Evolutionary conservation across 495 filamentous ascomycete genomes (phyloP).

Genomic region (Halenospora varia): DNA sequence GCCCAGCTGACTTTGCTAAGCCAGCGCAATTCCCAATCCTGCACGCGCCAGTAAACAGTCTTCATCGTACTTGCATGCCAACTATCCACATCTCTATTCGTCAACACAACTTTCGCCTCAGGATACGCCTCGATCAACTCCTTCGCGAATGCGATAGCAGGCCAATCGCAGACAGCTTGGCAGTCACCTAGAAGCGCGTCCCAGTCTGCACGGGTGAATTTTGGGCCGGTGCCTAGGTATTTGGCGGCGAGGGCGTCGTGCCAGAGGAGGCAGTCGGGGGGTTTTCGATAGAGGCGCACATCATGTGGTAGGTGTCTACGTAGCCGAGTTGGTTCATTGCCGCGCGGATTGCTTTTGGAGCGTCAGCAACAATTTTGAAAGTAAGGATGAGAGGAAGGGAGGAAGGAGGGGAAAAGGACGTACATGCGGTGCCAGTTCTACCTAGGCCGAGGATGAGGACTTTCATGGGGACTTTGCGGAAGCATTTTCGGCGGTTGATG

Average conservation of each 20-base stretch:
- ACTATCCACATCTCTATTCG: slow-evolving; percentile 48
- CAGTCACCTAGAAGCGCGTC: slow-evolving; percentile 64
- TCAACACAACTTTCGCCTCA: slow-evolving; percentile 65
- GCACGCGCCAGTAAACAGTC: slow-evolving; percentile 51
- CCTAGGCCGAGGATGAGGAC: slow-evolving; percentile 60
- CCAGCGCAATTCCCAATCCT: slow-evolving; percentile 48
- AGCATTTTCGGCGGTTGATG: slow-evolving; percentile 58
- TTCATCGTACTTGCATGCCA: slow-evolving; percentile 41
- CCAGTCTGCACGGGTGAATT: slow-evolving; percentile 59
- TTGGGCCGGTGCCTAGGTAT: slow-evolving; percentile 53
- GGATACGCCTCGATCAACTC: slow-evolving; percentile 68
- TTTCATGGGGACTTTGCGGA: slow-evolving; percentile 61
- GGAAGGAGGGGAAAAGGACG: too few relatives aligned
- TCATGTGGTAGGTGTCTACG: slow-evolving; percentile 62
- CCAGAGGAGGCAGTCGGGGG: slow-evolving; percentile 58
- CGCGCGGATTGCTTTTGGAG: slow-evolving; percentile 47
- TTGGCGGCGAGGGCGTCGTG: slow-evolving; percentile 62
- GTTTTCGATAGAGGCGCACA: slow-evolving; percentile 58
- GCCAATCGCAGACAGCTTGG: slow-evolving; percentile 60
- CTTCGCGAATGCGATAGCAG: slow-evolving; percentile 59
- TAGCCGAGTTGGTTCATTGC: slow-evolving; percentile 59
- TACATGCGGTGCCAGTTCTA: slow-evolving; percentile 66
- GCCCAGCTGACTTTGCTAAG: slow-evolving; percentile 52
- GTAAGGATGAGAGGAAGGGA: too few relatives aligned
- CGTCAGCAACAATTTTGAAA: too few relatives aligned